These are phyloP conservation scores for Cicer judaicum DNA, from an alignment of 306 rosid genomes.

Conservation along the genomic window DNA sequence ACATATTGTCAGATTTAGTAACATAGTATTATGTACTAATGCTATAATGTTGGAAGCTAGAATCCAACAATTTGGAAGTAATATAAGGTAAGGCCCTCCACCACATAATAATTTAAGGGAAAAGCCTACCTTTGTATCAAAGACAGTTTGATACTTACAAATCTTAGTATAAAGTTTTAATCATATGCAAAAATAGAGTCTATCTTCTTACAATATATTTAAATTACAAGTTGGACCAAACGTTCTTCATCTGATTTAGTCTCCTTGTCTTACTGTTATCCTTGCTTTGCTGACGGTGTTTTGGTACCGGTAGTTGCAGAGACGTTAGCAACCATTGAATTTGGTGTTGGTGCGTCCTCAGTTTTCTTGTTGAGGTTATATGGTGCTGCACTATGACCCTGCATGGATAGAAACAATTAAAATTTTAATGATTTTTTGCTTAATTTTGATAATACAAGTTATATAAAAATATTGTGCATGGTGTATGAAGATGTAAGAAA, in stretches of 20 bases:
- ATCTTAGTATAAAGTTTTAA: constrained; percentile 37
- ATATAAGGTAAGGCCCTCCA: constrained; percentile 16
- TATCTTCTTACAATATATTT: constrained; percentile 36
- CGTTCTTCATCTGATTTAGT: constrained; percentile 34
- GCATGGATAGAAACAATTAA: constrained; percentile 37
- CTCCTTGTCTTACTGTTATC: constrained; percentile 33
- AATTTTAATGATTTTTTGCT: constrained; percentile 2
- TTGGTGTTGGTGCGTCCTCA: constrained; percentile 50
- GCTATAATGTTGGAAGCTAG: constrained; percentile 38
- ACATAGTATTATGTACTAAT: constrained; percentile 43
- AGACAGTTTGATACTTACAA: constrained; percentile 24
- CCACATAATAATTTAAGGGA: constrained; percentile 38
- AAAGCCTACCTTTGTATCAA: constrained; percentile 33
- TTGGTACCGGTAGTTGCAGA: constrained; percentile 40
- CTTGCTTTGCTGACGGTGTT: constrained; percentile 45
- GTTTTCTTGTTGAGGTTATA: constrained; percentile 64
- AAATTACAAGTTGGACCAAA: constrained; percentile 42
- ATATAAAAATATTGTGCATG: background rate
- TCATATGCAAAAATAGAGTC: constrained; percentile 30
- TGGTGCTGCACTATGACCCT: constrained; percentile 79
- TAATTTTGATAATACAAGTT: background rate
- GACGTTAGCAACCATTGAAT: constrained; percentile 52
- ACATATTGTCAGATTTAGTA: constrained; percentile 34
- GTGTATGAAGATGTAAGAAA: background rate
- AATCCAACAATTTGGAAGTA: constrained; percentile 36